phyloP scores from a whole-genome alignment of 345 rosid genomes.

The Excoecaria agallocha region DNA sequence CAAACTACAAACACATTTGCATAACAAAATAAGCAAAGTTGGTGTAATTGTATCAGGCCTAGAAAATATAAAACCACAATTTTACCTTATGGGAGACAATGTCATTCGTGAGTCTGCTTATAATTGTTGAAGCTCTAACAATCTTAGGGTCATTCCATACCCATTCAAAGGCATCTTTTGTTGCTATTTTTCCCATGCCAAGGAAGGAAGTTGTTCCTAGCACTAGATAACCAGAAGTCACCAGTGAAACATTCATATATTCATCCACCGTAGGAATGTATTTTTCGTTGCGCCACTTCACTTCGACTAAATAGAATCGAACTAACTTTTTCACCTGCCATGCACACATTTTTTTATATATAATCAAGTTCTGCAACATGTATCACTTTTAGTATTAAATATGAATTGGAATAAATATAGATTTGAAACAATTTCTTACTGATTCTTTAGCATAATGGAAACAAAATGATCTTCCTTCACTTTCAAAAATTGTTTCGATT shows the following conservation, averaged over 20 bases:
- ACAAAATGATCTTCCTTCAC: slow-evolving; percentile 13
- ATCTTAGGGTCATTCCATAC: slow-evolving; percentile 9
- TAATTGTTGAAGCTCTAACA: background rate
- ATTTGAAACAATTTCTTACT: background rate
- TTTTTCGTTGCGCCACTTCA: slow-evolving; percentile 6
- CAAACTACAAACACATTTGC: background rate
- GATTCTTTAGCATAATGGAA: slow-evolving; percentile 2
- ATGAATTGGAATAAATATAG: background rate
- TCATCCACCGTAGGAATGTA: slow-evolving; percentile 20
- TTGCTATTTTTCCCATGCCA: slow-evolving; percentile 13
- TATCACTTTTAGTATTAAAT: too few species aligned
- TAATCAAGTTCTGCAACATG: background rate
- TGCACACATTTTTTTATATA: too few species aligned
- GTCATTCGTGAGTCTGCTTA: slow-evolving; percentile 22
- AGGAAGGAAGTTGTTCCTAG: slow-evolving; percentile 7
- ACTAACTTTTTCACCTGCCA: too few species aligned
- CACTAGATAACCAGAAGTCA: background rate
- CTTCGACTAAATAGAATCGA: slow-evolving; percentile 1
- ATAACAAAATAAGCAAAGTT: too few species aligned
- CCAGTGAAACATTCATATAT: slow-evolving; percentile 6
- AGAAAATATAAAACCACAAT: background rate
- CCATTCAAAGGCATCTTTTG: slow-evolving; percentile 16
- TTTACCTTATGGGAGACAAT: slow-evolving; percentile 21
- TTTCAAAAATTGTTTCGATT: background rate
- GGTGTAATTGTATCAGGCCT: too few species aligned